Evolutionary conservation across 352 stramenopile genomes (phyloP), one percentile per base, ranked within the genome.

Genomic region (Phytophthora constricta): DNA sequence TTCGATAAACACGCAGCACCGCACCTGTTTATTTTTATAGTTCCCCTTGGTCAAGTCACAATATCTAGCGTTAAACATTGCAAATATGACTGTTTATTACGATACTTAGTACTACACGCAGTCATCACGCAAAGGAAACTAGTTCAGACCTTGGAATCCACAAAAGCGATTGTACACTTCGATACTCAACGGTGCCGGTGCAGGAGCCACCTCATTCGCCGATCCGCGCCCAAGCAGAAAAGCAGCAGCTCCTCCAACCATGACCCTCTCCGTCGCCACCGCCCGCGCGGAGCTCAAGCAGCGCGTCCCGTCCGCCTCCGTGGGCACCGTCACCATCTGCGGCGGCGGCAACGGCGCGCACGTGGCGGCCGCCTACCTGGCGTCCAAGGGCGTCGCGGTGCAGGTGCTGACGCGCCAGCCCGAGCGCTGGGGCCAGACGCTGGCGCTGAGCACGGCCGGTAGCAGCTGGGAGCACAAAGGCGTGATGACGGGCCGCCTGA

Each of bases 331-430:
- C 48, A 96, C 89, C 53, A 96, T 98, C 70, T 98, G 92, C 67
- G 92, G 92, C 58, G 92, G 92, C 48, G 92, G 92, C 50, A 98
- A 98, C 69, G 91, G 91, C 56, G 92, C 92, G 23, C 91, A 97
- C 68, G 92, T 97, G 26, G 84, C 90, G 47, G 90, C 91, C 20
- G 89, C 86, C 20, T 98, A 97, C 68, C 67, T 98, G 57, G 90
- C 89, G 39, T 84, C 83, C 60, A 95, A 93, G 42, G 91, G 91
- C 60, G 78, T 97, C 45, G 76, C 65, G 20, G 88, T 96, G 61
- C 77, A 95, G 51, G 81, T 96, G 37, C 72, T 96, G 56, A 96
- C 88, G 53, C 86, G 88, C 54, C 88, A 93, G 49, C 88, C 90
- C 3, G 76, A 93, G 57, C 81, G 86, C 34, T 97, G 90, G 90